phyloP scores from a whole-genome alignment of 75 land plant genomes.

The Pinus tabuliformis region DNA sequence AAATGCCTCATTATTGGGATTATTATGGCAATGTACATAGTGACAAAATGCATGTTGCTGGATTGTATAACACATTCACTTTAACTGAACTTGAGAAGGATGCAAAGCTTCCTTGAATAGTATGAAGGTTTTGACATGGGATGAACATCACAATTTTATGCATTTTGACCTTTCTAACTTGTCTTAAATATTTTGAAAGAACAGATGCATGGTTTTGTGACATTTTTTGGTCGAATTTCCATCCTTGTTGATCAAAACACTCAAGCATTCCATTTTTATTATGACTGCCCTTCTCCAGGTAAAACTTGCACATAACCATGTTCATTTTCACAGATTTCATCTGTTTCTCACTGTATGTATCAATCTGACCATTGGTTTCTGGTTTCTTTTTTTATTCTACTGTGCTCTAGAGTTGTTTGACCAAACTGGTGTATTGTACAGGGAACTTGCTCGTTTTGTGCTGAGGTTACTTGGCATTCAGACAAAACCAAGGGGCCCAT shows the following conservation, averaged over 20 bases:
- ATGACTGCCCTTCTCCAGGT: conserved; percentile 94
- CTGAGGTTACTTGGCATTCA: conserved; percentile 71
- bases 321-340: neutral
- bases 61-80: too few species aligned
- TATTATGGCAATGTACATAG: too few species aligned
- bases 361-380: neutral
- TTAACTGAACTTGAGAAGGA: neutral
- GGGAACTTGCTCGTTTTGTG: conserved; percentile 91
- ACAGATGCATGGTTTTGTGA: conserved; percentile 85
- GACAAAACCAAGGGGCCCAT: conserved; percentile 38
- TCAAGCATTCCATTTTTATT: conserved; percentile 88
- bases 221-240: conserved; percentile 78
- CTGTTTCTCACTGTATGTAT: neutral
- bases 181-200: neutral
- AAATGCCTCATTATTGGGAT: too few species aligned
- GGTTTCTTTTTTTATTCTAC: neutral
- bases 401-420: conserved; percentile 61
- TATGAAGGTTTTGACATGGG: neutral
- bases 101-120: neutral
- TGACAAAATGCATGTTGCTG: too few species aligned
- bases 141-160: neutral
- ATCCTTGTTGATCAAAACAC: conserved; percentile 92
- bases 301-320: neutral
- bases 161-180: neutral
- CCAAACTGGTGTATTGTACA: conserved; percentile 77